Base-by-base conservation (phyloP, 345 rosid genomes). In the Triadica sebifera region DNA sequence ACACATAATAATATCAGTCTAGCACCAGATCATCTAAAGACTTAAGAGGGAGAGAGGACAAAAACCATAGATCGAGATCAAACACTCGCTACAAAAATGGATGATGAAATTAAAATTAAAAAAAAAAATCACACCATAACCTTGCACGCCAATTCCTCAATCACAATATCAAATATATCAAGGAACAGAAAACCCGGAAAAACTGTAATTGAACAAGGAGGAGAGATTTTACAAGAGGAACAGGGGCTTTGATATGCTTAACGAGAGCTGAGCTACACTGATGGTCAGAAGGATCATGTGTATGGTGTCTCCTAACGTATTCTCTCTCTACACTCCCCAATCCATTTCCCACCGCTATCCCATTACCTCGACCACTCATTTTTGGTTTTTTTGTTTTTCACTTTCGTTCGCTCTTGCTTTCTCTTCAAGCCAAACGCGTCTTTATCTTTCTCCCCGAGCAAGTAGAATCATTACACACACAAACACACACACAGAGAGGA, bases 191-290 rank as follows among this genome's bases (percentile, higher is more conserved):
- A 29, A 29, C 34, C 34, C 2, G 34, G 63, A n/a, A 65, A 70
- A 19, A 17, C 37, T 12, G 63, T 20, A 12, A 52, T 12, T 12
- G 73, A 53, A 63, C 9, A 56, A 59, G 49, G 20, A 65, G 19
- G 79, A 75, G 77, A 37, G 47, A 69, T 5, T 29, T 82, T 89
- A 94, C 97, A 17, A 89, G 96, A 77, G 86, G 97, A 83, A 94
- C 87, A 69, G 99, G 97, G 76, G 97, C 97, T 79, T 86, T 91
- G 95, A 92, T 86, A 79, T 88, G 95, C 79, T 91, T 92, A 47
- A 86, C 81, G 75, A 94, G 92, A 38, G 89, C 84, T 57, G 98
- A 91, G 76, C 84, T 85, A 77, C 96, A 89, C 98, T 94, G 99
- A 77, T 90, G 83, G 60, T 84, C 87, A 20, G 76, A 58, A 19